Conservation (phyloP, 192 early-diverging fungal species). For the Umbelopsis sp. region DNA sequence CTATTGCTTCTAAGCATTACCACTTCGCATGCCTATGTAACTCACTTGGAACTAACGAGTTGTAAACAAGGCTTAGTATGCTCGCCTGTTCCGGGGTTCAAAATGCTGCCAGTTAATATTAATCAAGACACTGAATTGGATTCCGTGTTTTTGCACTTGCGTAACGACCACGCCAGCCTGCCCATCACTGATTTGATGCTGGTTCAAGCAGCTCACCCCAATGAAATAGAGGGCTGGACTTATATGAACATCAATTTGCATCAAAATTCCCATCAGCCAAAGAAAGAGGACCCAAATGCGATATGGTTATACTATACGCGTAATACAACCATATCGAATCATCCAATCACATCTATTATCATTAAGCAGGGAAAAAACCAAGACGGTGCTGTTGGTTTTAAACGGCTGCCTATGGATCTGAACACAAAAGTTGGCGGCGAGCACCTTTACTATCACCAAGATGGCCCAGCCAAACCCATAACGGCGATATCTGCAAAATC, state of each 20-base stretch:
- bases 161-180: slow-evolving; percentile 12
- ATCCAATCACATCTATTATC: slow-evolving; percentile 44
- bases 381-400: slow-evolving; percentile 43
- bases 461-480: slow-evolving; percentile 27
- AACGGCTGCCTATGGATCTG: slow-evolving; percentile 42
- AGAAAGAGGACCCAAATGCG: neutral
- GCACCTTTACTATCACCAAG: slow-evolving; percentile 27
- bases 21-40: slow-evolving; percentile 16
- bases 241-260: slow-evolving; percentile 23
- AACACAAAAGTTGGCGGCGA: slow-evolving; percentile 39
- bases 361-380: slow-evolving; percentile 45
- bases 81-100: slow-evolving; percentile 27
- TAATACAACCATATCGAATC: slow-evolving; percentile 23
- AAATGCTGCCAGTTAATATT: slow-evolving; percentile 16
- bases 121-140: slow-evolving; percentile 17
- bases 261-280: neutral
- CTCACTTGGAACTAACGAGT: slow-evolving; percentile 24
- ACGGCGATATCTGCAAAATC: slow-evolving; percentile 29
- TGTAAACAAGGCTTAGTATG: slow-evolving; percentile 22
- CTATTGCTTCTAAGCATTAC: neutral
- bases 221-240: slow-evolving; percentile 20
- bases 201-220: neutral
- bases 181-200: slow-evolving; percentile 31
- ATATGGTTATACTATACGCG: slow-evolving; percentile 34
- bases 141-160: slow-evolving; percentile 31